These are phyloP conservation scores for Trypanosoma platydactyli DNA, from an alignment of 208 protist genomes.

Conservation along the genomic window DNA sequence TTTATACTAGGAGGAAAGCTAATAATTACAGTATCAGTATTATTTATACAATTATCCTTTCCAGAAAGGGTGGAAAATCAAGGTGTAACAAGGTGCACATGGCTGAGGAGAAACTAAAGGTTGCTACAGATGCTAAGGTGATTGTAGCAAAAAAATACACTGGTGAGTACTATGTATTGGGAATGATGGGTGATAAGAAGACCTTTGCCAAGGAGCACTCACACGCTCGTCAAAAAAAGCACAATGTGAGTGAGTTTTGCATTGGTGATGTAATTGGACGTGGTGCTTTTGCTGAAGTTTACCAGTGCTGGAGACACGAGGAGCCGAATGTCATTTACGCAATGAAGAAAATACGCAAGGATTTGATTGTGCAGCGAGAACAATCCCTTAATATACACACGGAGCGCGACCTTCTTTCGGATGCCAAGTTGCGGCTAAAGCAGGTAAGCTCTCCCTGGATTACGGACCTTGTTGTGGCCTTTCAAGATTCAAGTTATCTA, in stretches of 20 bases:
- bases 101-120: constrained; percentile 26
- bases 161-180: constrained; percentile 37
- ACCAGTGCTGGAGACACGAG: constrained; percentile 55
- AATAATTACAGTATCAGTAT: too few species aligned
- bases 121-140: constrained; percentile 31
- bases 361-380: constrained; percentile 84
- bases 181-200: constrained; percentile 31
- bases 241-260: constrained; percentile 83
- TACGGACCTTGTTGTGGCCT: constrained; percentile 84
- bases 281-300: constrained; percentile 94
- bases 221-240: constrained; percentile 47
- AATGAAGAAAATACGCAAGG: constrained; percentile 91
- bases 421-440: constrained; percentile 20
- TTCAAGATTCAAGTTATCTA: constrained; percentile 85
- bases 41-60: too few species aligned
- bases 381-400: constrained; percentile 84
- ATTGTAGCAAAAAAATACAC: constrained; percentile 41
- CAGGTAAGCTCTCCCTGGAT: constrained; percentile 67
- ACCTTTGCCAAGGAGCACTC: constrained; percentile 46
- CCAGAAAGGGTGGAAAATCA: constrained; percentile 2
- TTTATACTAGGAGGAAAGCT: too few species aligned
- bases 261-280: constrained; percentile 85
- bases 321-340: constrained; percentile 80
- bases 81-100: constrained; percentile 9
- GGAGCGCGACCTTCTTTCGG: constrained; percentile 85